A percentile compares a stretch with the other conserved stretches of the same genome.
phyloP scores from a whole-genome alignment of 1,284 basidiomycete species.

The Pyrrhoderma lamaoense region DNA sequence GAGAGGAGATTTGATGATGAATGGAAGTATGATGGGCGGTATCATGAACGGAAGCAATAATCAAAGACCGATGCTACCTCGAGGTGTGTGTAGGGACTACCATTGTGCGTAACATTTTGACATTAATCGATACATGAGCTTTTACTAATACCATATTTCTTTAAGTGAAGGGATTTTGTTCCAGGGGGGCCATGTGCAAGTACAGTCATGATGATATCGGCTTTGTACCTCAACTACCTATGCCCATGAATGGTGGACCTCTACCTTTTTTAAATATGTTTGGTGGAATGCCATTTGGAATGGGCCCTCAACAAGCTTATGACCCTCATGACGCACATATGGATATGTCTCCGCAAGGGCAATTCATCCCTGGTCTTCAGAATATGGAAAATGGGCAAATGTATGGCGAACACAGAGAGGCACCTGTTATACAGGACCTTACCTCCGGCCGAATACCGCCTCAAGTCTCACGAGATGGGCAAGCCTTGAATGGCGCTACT shows the following conservation, averaged over 20 bases:
- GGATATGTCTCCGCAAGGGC: constrained; percentile 56
- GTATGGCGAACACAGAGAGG: constrained; percentile 38
- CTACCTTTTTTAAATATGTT: constrained; percentile 67
- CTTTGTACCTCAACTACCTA: constrained; percentile 42
- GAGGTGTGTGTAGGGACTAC: constrained; percentile 79
- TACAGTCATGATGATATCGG: constrained; percentile 86
- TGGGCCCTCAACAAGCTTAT: constrained; percentile 45
- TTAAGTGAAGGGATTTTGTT: constrained; percentile 83
- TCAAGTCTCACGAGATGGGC: not conserved
- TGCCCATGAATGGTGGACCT: constrained; percentile 40
- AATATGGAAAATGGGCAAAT: constrained; percentile 2
- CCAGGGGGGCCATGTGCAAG: constrained; percentile 85
- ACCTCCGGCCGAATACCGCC: constrained; percentile 50
- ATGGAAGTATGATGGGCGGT: constrained; percentile 20
- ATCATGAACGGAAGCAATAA: constrained; percentile 18
- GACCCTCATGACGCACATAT: constrained; percentile 71
- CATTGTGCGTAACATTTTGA: constrained; percentile 57
- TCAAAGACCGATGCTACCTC: constrained; percentile 15
- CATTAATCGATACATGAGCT: not conserved
- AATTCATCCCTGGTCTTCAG: constrained; percentile 24
- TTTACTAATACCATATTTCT: not conserved
- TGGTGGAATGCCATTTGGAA: constrained; percentile 33
- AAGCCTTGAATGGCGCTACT: not conserved
- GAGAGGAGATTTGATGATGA: constrained; percentile 27
- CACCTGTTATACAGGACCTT: constrained; percentile 73